Conservation (phyloP, 495 filamentous ascomycete species). For the Lophiostoma macrostomum region DNA sequence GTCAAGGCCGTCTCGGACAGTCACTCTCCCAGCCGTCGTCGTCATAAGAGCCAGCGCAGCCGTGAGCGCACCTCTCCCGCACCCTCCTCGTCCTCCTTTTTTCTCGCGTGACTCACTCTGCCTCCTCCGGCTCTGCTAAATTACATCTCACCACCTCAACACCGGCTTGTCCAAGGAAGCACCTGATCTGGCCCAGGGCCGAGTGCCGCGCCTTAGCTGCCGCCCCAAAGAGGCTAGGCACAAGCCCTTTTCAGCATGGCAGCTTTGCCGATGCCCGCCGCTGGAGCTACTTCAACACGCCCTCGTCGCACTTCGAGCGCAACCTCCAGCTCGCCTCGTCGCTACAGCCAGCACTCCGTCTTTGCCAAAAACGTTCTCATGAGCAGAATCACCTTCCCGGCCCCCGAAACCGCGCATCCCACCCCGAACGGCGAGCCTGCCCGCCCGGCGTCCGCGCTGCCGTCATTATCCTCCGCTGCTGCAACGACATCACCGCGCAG, state of each 20-base stretch:
- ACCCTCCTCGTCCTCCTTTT: too few relatives aligned
- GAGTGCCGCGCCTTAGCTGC: too few relatives aligned
- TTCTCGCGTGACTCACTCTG: too few relatives aligned
- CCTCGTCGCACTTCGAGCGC: conserved; percentile 8
- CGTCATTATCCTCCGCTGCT: not conserved
- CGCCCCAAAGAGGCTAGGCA: not conserved
- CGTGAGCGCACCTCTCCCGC: too few relatives aligned
- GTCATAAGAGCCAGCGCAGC: too few relatives aligned
- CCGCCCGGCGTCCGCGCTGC: conserved; percentile 8
- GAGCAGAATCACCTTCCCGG: conserved; percentile 42
- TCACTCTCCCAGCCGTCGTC: too few relatives aligned
- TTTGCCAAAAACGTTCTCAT: conserved; percentile 62
- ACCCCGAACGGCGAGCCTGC: conserved; percentile 8
- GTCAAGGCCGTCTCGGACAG: not conserved
- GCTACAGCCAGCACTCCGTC: conserved; percentile 35
- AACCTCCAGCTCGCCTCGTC: conserved; percentile 5
- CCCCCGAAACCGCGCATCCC: conserved; percentile 24
- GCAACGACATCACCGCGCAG: not conserved
- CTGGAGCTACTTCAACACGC: not conserved
- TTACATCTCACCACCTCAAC: too few relatives aligned
- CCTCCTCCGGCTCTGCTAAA: too few relatives aligned
- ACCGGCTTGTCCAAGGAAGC: too few relatives aligned
- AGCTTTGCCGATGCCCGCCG: not conserved
- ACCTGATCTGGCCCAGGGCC: not conserved
- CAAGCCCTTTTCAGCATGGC: not conserved